Conservation (phyloP, 352 stramenopile genomes). For the Aphanomyces cochlioides region DNA sequence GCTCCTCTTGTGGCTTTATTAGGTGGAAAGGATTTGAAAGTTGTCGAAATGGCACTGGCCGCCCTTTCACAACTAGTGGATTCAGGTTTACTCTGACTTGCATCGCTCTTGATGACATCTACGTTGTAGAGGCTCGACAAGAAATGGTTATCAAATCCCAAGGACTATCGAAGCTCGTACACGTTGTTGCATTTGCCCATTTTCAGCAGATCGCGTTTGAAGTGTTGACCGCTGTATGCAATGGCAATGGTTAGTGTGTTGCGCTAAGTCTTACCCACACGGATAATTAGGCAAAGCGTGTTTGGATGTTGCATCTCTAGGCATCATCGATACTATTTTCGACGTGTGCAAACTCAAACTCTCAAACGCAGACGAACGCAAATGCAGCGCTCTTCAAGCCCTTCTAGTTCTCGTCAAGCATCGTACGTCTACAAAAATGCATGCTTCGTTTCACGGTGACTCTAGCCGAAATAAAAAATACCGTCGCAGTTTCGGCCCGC, state of each 20-base stretch:
- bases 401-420: constrained; percentile 19
- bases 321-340: constrained; percentile 13
- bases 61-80: constrained; percentile 14
- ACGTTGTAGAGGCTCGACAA: constrained; percentile 13
- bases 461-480: constrained; percentile 11
- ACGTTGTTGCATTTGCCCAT: background rate
- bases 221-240: constrained; percentile 17
- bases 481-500: background rate
- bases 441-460: background rate
- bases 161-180: constrained; percentile 9
- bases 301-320: background rate
- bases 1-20: constrained; percentile 55
- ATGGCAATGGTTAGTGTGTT: constrained; percentile 7
- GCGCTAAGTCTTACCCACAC: background rate
- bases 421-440: background rate
- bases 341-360: constrained; percentile 23
- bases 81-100: background rate
- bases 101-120: background rate
- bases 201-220: constrained; percentile 22
- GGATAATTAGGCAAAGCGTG: background rate
- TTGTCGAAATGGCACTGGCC: constrained; percentile 26
- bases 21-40: constrained; percentile 42
- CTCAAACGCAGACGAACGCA: constrained; percentile 25
- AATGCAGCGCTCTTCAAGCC: constrained; percentile 22
- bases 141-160: constrained; percentile 15